These are phyloP conservation scores for Yarrowia divulgata DNA, from an alignment of 805 yeast genomes.

Conservation along the genomic window DNA sequence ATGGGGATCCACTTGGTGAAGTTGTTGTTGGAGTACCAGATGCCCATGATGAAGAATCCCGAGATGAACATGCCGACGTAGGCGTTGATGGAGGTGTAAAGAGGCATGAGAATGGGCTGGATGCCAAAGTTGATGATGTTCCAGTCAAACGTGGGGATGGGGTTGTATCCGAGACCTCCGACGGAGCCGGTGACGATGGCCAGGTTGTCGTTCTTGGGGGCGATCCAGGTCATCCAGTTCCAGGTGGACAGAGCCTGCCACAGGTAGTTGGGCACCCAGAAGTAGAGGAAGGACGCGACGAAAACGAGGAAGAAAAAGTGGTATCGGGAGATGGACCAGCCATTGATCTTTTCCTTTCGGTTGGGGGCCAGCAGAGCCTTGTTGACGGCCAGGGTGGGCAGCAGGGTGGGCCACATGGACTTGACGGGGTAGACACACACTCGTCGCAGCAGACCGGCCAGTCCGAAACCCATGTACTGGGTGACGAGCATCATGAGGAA, in stretches of 20 bases:
- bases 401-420: conserved; percentile 59
- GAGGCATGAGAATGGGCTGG: conserved; percentile 41
- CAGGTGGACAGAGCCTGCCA: conserved; percentile 68
- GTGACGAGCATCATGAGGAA: conserved; percentile 57
- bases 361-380: conserved; percentile 51
- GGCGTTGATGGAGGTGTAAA: conserved; percentile 39
- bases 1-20: conserved; percentile 67
- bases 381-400: conserved; percentile 59
- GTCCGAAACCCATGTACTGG: conserved; percentile 60
- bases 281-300: conserved; percentile 58
- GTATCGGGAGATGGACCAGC: conserved; percentile 67
- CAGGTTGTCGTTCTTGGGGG: conserved; percentile 59
- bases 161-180: conserved; percentile 53
- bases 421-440: conserved; percentile 56
- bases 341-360: conserved; percentile 57
- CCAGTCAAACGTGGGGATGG: conserved; percentile 55
- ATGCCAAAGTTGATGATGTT: conserved; percentile 46
- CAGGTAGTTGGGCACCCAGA: conserved; percentile 72
- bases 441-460: conserved; percentile 63
- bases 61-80: conserved; percentile 41
- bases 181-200: conserved; percentile 68
- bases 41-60: conserved; percentile 54
- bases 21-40: conserved; percentile 64
- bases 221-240: conserved; percentile 68
- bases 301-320: conserved; percentile 57